phyloP scores from a whole-genome alignment of 129 eudicot species.

The Centaurea solstitialis region DNA sequence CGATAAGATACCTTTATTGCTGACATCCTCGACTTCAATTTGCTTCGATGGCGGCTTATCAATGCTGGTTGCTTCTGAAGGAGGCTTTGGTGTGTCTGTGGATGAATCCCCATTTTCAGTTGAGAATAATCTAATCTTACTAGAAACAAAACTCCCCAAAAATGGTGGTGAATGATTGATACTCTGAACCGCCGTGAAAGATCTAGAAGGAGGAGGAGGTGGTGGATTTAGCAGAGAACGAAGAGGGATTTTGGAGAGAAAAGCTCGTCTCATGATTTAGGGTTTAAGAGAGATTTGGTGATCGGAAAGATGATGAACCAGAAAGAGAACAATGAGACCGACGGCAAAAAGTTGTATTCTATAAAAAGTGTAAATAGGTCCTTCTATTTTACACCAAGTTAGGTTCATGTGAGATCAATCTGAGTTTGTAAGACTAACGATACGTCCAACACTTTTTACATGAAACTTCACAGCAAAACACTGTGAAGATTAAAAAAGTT shows the following conservation, averaged over 20 bases:
- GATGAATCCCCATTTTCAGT: constrained; percentile 36
- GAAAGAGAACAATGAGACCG: not conserved
- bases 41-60: constrained; percentile 19
- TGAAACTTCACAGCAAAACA: no score
- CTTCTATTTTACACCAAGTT: no score
- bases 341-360: constrained; percentile 13
- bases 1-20: constrained; percentile 48
- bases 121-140: constrained; percentile 33
- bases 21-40: constrained; percentile 46
- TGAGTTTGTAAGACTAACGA: no score
- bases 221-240: constrained; percentile 18
- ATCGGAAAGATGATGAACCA: constrained; percentile 13
- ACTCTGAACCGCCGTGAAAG: not conserved
- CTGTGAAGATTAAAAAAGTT: no score
- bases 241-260: constrained; percentile 28
- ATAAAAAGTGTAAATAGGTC: not conserved
- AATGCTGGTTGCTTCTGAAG: constrained; percentile 17
- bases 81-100: constrained; percentile 13
- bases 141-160: not conserved
- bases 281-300: constrained; percentile 30
- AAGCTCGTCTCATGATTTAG: constrained; percentile 51
- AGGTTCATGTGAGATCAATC: no score
- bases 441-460: no score
- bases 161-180: not conserved
- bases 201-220: constrained; percentile 11